Conservation (phyloP, 2,329 filamentous ascomycete genomes). For the Juglanconis oblonga region DNA sequence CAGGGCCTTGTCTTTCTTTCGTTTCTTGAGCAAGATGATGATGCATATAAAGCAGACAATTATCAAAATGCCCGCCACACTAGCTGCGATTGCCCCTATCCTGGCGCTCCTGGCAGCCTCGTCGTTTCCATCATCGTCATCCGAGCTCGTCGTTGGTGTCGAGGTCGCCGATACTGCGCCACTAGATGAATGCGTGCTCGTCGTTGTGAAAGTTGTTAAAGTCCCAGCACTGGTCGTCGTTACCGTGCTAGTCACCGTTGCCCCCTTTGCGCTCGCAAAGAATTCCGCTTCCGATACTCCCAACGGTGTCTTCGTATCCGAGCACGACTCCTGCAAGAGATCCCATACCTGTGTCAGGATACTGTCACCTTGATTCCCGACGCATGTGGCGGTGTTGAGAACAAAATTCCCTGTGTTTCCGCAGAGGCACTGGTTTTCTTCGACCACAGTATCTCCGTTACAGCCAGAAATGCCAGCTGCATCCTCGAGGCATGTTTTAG, state of each 20-base stretch:
- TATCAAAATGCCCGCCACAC: slow-evolving; percentile 5
- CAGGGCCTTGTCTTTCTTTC: slow-evolving; percentile 6
- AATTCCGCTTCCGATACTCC: slow-evolving; percentile 3
- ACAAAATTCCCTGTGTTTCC: slow-evolving; percentile 48
- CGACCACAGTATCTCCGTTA: slow-evolving; percentile 32
- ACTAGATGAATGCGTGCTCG: background rate
- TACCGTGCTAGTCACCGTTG: slow-evolving; percentile 4
- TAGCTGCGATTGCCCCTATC: slow-evolving; percentile 12
- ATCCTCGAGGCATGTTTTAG: slow-evolving; percentile 41
- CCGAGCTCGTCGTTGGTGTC: background rate
- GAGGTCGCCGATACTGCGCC: background rate
- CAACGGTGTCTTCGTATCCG: slow-evolving; percentile 9
- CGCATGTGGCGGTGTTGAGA: slow-evolving; percentile 42
- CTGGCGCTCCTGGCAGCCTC: slow-evolving; percentile 2
- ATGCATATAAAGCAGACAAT: slow-evolving; percentile 7
- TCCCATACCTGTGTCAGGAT: slow-evolving; percentile 6
- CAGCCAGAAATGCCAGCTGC: slow-evolving; percentile 42
- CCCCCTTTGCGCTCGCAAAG: background rate
- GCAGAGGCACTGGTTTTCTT: slow-evolving; percentile 50
- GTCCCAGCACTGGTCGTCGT: slow-evolving; percentile 9
- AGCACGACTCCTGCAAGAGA: slow-evolving; percentile 5
- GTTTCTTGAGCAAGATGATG: slow-evolving; percentile 10
- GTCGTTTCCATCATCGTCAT: background rate
- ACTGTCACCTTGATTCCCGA: slow-evolving; percentile 28
- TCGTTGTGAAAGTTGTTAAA: slow-evolving; percentile 9